phyloP scores from a whole-genome alignment of 108 stramenopile species.

The Phaeodactylum tricornutum region DNA sequence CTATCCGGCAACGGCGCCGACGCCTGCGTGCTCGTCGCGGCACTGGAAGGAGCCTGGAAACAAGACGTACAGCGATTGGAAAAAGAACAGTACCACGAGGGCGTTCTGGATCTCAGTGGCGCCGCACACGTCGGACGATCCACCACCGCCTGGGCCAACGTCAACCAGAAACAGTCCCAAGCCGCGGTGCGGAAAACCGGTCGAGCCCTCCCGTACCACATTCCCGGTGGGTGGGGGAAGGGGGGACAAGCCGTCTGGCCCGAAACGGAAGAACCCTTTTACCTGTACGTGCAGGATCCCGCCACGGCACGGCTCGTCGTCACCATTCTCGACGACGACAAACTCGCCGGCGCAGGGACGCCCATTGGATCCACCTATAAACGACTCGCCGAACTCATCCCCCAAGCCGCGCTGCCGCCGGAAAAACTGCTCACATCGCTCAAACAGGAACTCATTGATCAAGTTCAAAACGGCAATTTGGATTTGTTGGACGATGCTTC shows the following conservation, averaged over 20 bases:
- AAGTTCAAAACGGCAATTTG: slow-evolving; percentile 23
- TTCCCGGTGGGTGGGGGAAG: slow-evolving; percentile 48
- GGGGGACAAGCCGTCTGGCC: slow-evolving; percentile 65
- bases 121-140: slow-evolving; percentile 69
- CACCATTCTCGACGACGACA: slow-evolving; percentile 64
- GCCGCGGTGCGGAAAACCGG: slow-evolving; percentile 29
- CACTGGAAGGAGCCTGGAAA: slow-evolving; percentile 63
- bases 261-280: slow-evolving; percentile 45
- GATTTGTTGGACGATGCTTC: slow-evolving; percentile 25
- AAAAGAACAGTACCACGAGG: slow-evolving; percentile 63
- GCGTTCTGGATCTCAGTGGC: slow-evolving; percentile 55
- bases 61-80: slow-evolving; percentile 63
- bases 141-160: slow-evolving; percentile 67
- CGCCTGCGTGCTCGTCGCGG: slow-evolving; percentile 45
- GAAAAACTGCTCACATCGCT: slow-evolving; percentile 29
- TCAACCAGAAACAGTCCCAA: slow-evolving; percentile 45
- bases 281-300: slow-evolving; percentile 74
- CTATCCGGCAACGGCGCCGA: slow-evolving; percentile 66
- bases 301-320: slow-evolving; percentile 46
- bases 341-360: slow-evolving; percentile 38
- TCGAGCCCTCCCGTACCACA: slow-evolving; percentile 55
- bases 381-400: slow-evolving; percentile 37
- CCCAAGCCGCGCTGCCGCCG: slow-evolving; percentile 15
- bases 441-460: slow-evolving; percentile 33
- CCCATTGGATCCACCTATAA: slow-evolving; percentile 51